phyloP scores from a whole-genome alignment of 2,329 filamentous ascomycete genomes.

The Microdochium nivale region DNA sequence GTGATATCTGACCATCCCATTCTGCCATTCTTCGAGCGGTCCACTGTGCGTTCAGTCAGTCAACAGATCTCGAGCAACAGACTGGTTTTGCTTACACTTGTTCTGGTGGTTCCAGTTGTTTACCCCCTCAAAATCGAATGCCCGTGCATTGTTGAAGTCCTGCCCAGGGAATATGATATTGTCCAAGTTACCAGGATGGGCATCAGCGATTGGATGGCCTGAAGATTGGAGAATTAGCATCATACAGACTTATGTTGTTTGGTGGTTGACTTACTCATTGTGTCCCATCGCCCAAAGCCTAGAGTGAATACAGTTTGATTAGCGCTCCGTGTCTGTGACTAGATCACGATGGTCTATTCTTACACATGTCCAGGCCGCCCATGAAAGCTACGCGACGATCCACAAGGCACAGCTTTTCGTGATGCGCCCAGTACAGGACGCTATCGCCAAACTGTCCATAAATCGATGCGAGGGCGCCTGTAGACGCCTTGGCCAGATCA shows the following conservation, averaged over 20 bases:
- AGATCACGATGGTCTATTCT: constrained; percentile 6
- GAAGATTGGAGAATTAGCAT: constrained; percentile 2
- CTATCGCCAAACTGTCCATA: constrained; percentile 78
- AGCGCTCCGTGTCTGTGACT: background rate
- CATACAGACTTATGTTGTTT: background rate
- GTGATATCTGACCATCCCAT: constrained; percentile 94
- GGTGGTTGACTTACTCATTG: constrained; percentile 46
- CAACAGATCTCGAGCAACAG: constrained; percentile 1
- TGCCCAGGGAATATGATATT: constrained; percentile 78
- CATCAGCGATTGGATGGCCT: constrained; percentile 73
- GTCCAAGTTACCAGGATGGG: constrained; percentile 69
- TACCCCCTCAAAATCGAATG: constrained; percentile 75
- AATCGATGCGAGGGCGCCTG: constrained; percentile 65
- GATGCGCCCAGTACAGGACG: constrained; percentile 86
- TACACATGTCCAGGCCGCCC: constrained; percentile 80
- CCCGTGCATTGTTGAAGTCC: constrained; percentile 83
- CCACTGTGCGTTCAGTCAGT: constrained; percentile 41
- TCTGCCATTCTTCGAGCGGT: constrained; percentile 67
- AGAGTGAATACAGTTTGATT: constrained; percentile 11
- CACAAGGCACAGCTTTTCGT: constrained; percentile 81
- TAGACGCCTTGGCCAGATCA: constrained; percentile 54
- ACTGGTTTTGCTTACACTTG: constrained; percentile 16
- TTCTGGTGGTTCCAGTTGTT: constrained; percentile 70
- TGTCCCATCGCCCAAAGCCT: constrained; percentile 82
- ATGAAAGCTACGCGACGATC: constrained; percentile 80